phyloP scores from a whole-genome alignment of 2,329 filamentous ascomycete genomes.

The Penicillium sp. region DNA sequence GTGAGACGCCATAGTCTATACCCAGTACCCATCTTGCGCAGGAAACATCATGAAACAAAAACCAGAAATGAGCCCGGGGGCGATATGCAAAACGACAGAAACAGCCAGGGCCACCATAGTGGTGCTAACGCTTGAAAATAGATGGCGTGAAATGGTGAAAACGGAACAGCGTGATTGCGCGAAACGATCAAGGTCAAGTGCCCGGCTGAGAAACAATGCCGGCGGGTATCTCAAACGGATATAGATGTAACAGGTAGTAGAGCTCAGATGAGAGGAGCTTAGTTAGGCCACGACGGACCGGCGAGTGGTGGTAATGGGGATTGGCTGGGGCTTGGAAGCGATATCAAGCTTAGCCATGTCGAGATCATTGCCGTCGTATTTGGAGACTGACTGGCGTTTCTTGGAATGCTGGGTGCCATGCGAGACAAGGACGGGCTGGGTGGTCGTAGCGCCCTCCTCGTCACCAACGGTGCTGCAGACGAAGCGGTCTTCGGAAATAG shows the following conservation, averaged over 20 bases:
- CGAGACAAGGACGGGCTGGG: conserved; percentile 30
- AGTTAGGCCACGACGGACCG: conserved; percentile 40
- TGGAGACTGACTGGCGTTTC: conserved; percentile 20
- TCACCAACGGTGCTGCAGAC: conserved; percentile 43
- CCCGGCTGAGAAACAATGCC: conserved; percentile 7
- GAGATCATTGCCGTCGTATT: conserved; percentile 34
- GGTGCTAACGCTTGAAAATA: conserved; percentile 4
- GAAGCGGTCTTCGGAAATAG: conserved; percentile 46
- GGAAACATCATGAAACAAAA: conserved; percentile 2
- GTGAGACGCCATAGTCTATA: conserved; percentile 29
- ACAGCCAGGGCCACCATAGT: conserved; percentile 3
- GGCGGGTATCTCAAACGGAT: conserved; percentile 17
- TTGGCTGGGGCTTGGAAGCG: conserved; percentile 40
- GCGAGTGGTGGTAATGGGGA: conserved; percentile 38
- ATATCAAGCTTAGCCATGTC: conserved; percentile 38
- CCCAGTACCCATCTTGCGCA: conserved; percentile 20
- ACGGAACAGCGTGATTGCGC: neutral
- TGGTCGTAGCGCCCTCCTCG: conserved; percentile 24
- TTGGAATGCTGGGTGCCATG: conserved; percentile 22
- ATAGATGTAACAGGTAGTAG: neutral
- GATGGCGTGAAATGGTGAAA: conserved; percentile 6
- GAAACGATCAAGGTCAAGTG: neutral
- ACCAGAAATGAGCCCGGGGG: conserved; percentile 4
- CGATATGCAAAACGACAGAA: conserved; percentile 9
- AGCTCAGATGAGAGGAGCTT: conserved; percentile 1